Percentiles rank a stretch among this genome's conserved stretches.
phyloP scores from a whole-genome alignment of 1,139 yeast species.

The Kodamaea sp. region DNA sequence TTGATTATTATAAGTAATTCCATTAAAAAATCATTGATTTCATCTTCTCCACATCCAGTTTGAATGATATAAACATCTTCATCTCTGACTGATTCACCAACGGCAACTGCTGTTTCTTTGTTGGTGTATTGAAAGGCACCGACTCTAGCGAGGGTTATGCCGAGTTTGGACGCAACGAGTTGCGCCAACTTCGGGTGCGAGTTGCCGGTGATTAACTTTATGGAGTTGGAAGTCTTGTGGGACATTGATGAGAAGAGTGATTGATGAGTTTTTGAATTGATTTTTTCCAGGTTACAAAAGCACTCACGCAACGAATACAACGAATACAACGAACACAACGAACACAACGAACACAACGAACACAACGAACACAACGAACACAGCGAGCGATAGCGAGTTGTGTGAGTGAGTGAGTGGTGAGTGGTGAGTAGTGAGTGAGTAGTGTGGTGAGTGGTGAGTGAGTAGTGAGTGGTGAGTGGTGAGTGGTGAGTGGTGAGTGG shows the following conservation, averaged over 20 bases:
- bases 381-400: no score
- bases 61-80: slow-evolving; percentile 74
- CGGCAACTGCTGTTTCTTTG: slow-evolving; percentile 65
- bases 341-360: no score
- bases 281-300: no score
- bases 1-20: slow-evolving; percentile 69
- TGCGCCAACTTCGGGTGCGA: slow-evolving; percentile 87
- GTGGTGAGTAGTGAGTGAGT: no score
- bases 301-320: no score
- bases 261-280: no score
- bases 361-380: no score
- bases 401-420: no score
- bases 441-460: no score
- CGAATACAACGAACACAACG: no score
- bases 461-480: no score
- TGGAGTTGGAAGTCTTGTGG: slow-evolving; percentile 51
- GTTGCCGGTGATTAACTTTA: slow-evolving; percentile 83
- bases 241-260: slow-evolving; percentile 6
- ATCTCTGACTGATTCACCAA: slow-evolving; percentile 74
- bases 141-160: slow-evolving; percentile 61
- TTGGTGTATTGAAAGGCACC: slow-evolving; percentile 30
- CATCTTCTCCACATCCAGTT: slow-evolving; percentile 59
- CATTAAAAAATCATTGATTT: slow-evolving; percentile 64
- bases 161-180: slow-evolving; percentile 63
- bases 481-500: no score